A percentile compares a stretch with the other conserved stretches of the same genome.
These are phyloP conservation scores for Boechera stricta DNA, from an alignment of 345 rosid genomes.

Conservation along the genomic window DNA sequence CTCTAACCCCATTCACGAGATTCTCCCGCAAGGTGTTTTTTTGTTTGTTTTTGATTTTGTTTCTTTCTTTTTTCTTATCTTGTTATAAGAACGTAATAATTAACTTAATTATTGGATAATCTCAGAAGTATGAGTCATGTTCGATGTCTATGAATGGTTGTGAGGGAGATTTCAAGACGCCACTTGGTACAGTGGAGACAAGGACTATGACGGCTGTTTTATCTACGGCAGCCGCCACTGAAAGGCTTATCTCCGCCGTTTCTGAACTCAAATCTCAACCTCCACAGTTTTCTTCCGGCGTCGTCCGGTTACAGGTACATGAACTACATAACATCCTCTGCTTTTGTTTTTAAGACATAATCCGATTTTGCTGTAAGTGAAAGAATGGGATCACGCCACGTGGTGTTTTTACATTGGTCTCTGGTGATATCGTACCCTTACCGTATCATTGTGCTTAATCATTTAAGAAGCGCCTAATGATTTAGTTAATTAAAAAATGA, in stretches of 20 bases:
- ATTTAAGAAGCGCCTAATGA: not conserved
- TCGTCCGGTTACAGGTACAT: conserved; percentile 76
- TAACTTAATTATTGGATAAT: not conserved
- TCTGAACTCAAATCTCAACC: conserved; percentile 58
- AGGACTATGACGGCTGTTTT: conserved; percentile 57
- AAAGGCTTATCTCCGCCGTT: conserved; percentile 59
- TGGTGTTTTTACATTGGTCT: conserved; percentile 40
- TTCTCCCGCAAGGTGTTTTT: conserved; percentile 39
- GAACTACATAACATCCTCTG: not conserved
- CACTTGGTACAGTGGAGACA: conserved; percentile 61
- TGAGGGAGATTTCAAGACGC: conserved; percentile 52
- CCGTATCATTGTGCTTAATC: conserved; percentile 11
- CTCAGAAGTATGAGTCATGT: conserved; percentile 39
- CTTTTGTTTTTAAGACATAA: not conserved
- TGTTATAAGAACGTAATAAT: not conserved
- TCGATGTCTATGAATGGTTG: conserved; percentile 84
- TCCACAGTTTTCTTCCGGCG: conserved; percentile 66
- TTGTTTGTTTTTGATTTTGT: not conserved
- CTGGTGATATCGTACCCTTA: not conserved
- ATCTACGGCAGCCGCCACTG: conserved; percentile 62
- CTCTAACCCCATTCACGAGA: conserved; percentile 23
- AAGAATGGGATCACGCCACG: conserved; percentile 52
- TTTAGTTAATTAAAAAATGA: not conserved
- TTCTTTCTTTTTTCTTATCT: not conserved
- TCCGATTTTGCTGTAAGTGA: conserved; percentile 4